Evolutionary conservation across 179 eudicot species (phyloP).

Genomic region (Camellia oleifera): DNA sequence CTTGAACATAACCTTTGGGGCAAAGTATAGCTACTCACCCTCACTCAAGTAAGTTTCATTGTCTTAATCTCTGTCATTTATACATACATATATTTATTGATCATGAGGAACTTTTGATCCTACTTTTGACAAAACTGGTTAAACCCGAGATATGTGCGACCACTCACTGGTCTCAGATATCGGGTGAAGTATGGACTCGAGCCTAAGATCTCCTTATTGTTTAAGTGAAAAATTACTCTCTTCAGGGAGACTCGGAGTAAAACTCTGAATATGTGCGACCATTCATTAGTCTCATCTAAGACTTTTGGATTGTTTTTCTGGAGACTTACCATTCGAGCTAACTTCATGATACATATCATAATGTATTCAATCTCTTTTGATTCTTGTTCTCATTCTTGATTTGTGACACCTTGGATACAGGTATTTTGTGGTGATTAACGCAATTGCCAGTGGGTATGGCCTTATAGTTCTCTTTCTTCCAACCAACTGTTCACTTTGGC

Average conservation of each 20-base stretch:
- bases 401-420: constrained; percentile 31
- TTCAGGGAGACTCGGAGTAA: too few species aligned
- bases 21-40: constrained; percentile 70
- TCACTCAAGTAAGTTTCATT: constrained; percentile 54
- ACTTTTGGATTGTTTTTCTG: too few species aligned
- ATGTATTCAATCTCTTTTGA: not conserved
- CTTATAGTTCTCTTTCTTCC: constrained; percentile 60
- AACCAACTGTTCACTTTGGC: constrained; percentile 48
- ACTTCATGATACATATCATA: not conserved
- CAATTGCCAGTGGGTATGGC: constrained; percentile 58
- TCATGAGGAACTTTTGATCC: not conserved
- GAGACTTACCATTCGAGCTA: too few species aligned
- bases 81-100: not conserved
- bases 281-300: too few species aligned
- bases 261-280: too few species aligned
- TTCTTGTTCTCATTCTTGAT: not conserved
- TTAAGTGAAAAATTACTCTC: too few species aligned
- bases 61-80: too few species aligned
- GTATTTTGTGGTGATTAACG: constrained; percentile 67
- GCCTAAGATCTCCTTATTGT: too few species aligned
- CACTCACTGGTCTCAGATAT: too few species aligned
- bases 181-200: too few species aligned
- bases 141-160: too few species aligned
- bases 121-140: too few species aligned
- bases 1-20: constrained; percentile 57